These are phyloP conservation scores for Arabidopsis thaliana DNA, from an alignment of 345 rosid species.

Conservation along the genomic window TAIR10.1 NC_003075.7:16258001-16258500, in stretches of 20 bases:
- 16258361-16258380: constrained; percentile 60
- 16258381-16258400: constrained; percentile 62
- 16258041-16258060: constrained; percentile 54
- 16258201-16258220: constrained; percentile 10
- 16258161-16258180: background rate
- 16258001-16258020: constrained; percentile 75
- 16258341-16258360: constrained; percentile 44
- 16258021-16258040: constrained; percentile 79
- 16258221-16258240: background rate
- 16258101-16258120: background rate
- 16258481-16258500: constrained; percentile 36
- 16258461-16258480: background rate
- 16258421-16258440: constrained; percentile 10
- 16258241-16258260: background rate
- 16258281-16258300: constrained; percentile 65
- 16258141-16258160: background rate
- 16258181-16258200: constrained; percentile 3
- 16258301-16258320: constrained; percentile 72
- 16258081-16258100: background rate
- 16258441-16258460: background rate
- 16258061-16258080: no score
- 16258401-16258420: constrained; percentile 42
- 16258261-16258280: constrained; percentile 53
- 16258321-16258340: constrained; percentile 51
- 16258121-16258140: background rate